Percentiles rank a stretch among this genome's conserved stretches.
Evolutionary conservation across 1,139 yeast genomes (phyloP).

Genomic region (Suhomyces maxii): DNA sequence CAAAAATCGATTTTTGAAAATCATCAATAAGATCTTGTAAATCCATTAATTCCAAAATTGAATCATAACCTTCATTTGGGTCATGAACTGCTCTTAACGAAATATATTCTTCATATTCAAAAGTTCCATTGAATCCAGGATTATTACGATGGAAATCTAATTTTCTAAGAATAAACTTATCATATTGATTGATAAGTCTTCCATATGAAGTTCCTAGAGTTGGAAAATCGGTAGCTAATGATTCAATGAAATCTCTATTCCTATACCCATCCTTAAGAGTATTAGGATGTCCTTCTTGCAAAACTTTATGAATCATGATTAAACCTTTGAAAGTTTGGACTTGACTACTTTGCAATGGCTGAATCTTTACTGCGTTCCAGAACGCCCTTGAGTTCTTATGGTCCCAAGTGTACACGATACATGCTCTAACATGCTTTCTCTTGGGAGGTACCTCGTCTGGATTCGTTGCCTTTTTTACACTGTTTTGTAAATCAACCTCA

Average conservation of each 20-base stretch:
- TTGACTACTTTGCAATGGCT: constrained; percentile 80
- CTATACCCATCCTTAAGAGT: constrained; percentile 80
- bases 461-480: constrained; percentile 85
- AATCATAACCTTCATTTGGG: constrained; percentile 94
- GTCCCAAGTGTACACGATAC: constrained; percentile 96
- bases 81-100: constrained; percentile 86
- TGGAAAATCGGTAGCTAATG: constrained; percentile 45
- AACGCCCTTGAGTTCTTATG: constrained; percentile 83
- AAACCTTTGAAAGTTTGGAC: constrained; percentile 86
- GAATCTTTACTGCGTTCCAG: constrained; percentile 80
- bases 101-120: constrained; percentile 93
- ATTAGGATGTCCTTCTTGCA: constrained; percentile 94
- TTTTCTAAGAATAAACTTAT: constrained; percentile 66
- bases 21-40: constrained; percentile 84
- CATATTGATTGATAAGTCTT: constrained; percentile 76
- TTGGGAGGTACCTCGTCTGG: constrained; percentile 91
- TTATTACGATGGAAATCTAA: constrained; percentile 82
- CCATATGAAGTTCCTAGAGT: constrained; percentile 58
- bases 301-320: constrained; percentile 85
- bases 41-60: constrained; percentile 81
- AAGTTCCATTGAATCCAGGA: constrained; percentile 90
- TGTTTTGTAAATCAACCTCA: constrained; percentile 60
- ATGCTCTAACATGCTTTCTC: constrained; percentile 90
- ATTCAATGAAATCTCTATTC: constrained; percentile 51
- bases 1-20: constrained; percentile 74